Base-by-base conservation (phyloP, 495 filamentous ascomycete species). In the Lineolata rhizophorae region DNA sequence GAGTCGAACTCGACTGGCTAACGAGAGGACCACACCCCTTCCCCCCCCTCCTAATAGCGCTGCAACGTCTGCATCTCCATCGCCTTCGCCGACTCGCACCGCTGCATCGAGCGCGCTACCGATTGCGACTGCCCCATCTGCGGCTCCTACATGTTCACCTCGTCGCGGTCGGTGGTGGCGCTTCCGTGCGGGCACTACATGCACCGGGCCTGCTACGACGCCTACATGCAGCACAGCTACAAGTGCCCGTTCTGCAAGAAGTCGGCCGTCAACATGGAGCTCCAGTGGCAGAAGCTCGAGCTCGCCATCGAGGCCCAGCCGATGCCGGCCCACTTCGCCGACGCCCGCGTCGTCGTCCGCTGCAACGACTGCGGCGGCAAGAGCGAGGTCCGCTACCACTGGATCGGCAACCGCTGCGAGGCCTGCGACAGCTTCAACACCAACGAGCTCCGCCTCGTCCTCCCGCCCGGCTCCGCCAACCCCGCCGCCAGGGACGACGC, bases 121-220 rank as follows among this genome's bases (percentile, higher is more conserved):
- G 83, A 99, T 48, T 91, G 82, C 49, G 76, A 94, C 46, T 99
- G 87, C 48, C 87, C 87, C n/a, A 94, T 99, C 37, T 99, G 87
- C 48, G 79, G 80, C 16, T 82, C 92, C 31, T 93, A 93, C 48
- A 79, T 99, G 69, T 95, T 95, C 50, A 82, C 73, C n/a, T 95
- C 87, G 13, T 71, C 78, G 0, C 65, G 71, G 35, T 67, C 72
- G 1, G 82, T 99, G 5, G 81, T 92, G 21, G 90, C 91, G 46
- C 83, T 99, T 75, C 67, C 70, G 27, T 99, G 87, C 52, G 90
- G 90, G 5, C 87, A 99, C 51, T 87, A 82, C 50, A 87, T 99
- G 41, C 87, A 99, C 49, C 64, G 71, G 36, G 64, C 65, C 37
- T 99, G 87, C 54, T 79, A 87, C 45, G 64, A 72, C 20, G 67